These are phyloP conservation scores for Fusarium protoensiforme DNA, from an alignment of 2,329 filamentous ascomycete genomes.

Conservation along the genomic window DNA sequence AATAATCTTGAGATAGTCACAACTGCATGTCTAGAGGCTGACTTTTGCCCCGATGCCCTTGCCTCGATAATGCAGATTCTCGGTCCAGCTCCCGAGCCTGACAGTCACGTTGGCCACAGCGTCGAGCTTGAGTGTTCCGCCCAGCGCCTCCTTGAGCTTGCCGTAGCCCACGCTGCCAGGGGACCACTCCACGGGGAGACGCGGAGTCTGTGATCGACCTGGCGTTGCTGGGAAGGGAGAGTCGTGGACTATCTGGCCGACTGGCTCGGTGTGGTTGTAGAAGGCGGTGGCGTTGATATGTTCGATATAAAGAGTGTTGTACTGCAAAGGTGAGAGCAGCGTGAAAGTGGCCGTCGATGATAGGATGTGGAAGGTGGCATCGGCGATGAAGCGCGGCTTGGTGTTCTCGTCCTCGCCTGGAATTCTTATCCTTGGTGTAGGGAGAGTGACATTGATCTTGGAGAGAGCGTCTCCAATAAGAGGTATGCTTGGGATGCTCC, in stretches of 20 bases:
- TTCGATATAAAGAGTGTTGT: constrained; percentile 81
- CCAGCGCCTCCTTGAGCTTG: constrained; percentile 81
- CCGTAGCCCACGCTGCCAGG: constrained; percentile 84
- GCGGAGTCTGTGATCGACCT: constrained; percentile 77
- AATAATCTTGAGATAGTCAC: constrained; percentile 1
- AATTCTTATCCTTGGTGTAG: constrained; percentile 73
- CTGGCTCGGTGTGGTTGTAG: constrained; percentile 81
- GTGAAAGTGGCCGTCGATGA: constrained; percentile 89
- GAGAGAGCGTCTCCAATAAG: constrained; percentile 78
- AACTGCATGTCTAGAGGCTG: constrained; percentile 34
- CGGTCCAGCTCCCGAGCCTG: constrained; percentile 78
- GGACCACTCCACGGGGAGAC: constrained; percentile 84
- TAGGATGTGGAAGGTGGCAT: constrained; percentile 87
- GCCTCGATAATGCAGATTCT: constrained; percentile 77
- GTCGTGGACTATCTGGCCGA: constrained; percentile 82
- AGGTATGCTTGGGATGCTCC: constrained; percentile 79
- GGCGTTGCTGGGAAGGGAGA: constrained; percentile 81
- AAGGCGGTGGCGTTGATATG: constrained; percentile 85
- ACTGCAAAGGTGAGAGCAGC: constrained; percentile 79
- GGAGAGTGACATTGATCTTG: constrained; percentile 75
- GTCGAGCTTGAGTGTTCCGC: constrained; percentile 82
- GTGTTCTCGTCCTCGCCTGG: constrained; percentile 60
- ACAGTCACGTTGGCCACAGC: constrained; percentile 81
- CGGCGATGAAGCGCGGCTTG: constrained; percentile 77
- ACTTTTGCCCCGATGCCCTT: constrained; percentile 75